Conservation (phyloP, 2,329 filamentous ascomycete genomes). For the Xylaria sp. region DNA sequence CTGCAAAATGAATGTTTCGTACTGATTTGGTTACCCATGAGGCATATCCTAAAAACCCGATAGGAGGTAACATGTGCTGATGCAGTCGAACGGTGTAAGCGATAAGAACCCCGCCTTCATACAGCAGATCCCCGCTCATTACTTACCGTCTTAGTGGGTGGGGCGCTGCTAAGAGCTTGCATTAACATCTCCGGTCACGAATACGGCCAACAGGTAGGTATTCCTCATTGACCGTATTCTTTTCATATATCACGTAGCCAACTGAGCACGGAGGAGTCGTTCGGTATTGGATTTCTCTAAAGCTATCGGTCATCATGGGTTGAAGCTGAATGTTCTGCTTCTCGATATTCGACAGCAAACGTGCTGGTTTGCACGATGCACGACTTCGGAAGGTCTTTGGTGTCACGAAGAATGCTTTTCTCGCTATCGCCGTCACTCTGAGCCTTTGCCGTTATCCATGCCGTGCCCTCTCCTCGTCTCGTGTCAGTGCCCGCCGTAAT, state of each 20-base stretch:
- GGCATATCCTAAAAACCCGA: background rate
- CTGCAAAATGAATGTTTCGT: no score
- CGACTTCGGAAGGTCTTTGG: background rate
- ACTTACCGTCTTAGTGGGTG: no score
- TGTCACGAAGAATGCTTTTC: slow-evolving; percentile 25
- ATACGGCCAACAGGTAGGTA: background rate
- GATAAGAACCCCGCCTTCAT: background rate
- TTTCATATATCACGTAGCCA: background rate
- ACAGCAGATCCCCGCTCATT: background rate
- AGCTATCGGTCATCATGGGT: background rate
- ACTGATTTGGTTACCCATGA: background rate
- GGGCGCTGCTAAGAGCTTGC: no score
- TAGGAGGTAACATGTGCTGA: background rate
- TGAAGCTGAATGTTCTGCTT: slow-evolving; percentile 15
- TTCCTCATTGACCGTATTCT: background rate
- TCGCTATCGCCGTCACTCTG: slow-evolving; percentile 20
- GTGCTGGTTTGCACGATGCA: slow-evolving; percentile 30
- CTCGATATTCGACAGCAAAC: slow-evolving; percentile 29
- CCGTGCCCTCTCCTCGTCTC: slow-evolving; percentile 16
- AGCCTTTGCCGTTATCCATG: slow-evolving; percentile 27
- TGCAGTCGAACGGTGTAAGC: background rate
- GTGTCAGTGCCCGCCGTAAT: slow-evolving; percentile 23
- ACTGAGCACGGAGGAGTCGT: background rate
- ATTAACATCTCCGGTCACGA: background rate
- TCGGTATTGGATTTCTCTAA: background rate